Conservation (phyloP, 495 filamentous ascomycete species). For the Tetracladium marchalianum region DNA sequence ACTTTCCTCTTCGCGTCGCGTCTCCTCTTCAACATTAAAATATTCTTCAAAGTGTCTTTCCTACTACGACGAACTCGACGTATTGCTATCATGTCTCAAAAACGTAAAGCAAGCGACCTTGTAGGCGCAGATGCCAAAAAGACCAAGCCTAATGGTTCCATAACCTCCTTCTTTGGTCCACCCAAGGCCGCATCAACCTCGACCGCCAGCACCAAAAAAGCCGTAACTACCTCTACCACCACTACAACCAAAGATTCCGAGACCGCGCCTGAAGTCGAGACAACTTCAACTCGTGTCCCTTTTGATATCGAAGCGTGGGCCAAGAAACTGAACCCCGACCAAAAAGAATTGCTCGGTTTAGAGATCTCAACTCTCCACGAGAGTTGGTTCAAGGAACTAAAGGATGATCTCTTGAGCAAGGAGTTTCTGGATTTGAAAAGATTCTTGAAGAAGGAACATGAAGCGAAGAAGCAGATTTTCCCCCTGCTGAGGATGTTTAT, state of each 20-base stretch:
- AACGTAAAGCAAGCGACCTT: slow-evolving; percentile 54
- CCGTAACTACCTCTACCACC: slow-evolving; percentile 3
- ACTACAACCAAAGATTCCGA: slow-evolving; percentile 6
- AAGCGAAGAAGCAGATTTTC: slow-evolving; percentile 65
- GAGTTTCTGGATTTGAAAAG: slow-evolving; percentile 81
- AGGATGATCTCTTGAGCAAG: slow-evolving; percentile 65
- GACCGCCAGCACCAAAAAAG: slow-evolving; percentile 19
- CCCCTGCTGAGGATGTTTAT: slow-evolving; percentile 88
- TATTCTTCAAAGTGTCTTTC: slow-evolving; percentile 13
- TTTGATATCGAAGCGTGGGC: slow-evolving; percentile 90
- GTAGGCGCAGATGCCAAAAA: slow-evolving; percentile 53
- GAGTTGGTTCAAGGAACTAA: slow-evolving; percentile 79
- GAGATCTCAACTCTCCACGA: slow-evolving; percentile 89
- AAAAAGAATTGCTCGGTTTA: slow-evolving; percentile 68
- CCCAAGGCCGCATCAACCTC: slow-evolving; percentile 25
- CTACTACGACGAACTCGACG: slow-evolving; percentile 3
- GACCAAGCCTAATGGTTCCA: slow-evolving; percentile 49
- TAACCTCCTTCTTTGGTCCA: slow-evolving; percentile 44
- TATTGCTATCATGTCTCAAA: slow-evolving; percentile 38
- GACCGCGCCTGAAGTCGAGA: slow-evolving; percentile 15
- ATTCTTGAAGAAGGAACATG: slow-evolving; percentile 72
- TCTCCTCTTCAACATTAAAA: too few relatives aligned
- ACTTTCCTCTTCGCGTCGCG: too few relatives aligned
- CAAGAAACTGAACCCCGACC: slow-evolving; percentile 64
- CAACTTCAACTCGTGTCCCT: slow-evolving; percentile 26